Evolutionary conservation across 495 filamentous ascomycete genomes (phyloP), one percentile per base, ranked within the genome.

Genomic region (Articulospora tetracladia): DNA sequence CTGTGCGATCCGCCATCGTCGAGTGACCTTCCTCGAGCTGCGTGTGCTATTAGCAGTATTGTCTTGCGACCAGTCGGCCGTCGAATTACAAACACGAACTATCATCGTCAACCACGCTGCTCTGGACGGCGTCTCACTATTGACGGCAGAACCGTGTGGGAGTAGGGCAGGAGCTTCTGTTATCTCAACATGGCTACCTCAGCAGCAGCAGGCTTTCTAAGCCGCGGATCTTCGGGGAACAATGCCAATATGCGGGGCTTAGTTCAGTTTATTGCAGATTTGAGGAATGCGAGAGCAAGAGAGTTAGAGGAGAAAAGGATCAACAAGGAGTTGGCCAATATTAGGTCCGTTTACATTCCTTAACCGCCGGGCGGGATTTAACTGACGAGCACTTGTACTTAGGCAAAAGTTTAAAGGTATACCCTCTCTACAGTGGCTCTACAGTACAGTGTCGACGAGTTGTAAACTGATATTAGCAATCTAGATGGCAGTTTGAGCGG

Each of bases 291-390:
- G 27, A 79, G 95, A 69, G 95, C 95, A 22, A 83, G 95, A 41
- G 95, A 99, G 70, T 75, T 99, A 60, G 95, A 99, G 72, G 95
- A 99, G 77, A 99, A 99, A 77, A 81, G 95, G 65, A 97, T 99
- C 72, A 99, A 99, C 72, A 99, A 99, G 75, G 95, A 99, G 77
- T 78, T 98, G 69, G 95, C 95, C 69, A 99, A 99, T 68, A 98
- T 99, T 73, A 85, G 94, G 79, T 86, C 50, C 10, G 79, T 74
- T 7, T 8, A 30, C 50, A 30, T 27, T 12, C 39, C 39, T 19
- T 12, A 3, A 44, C 39, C 17, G n/a, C 11, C 39, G 8, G 3
- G 13, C 13, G 8, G 39, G n/a, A n/a, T 44, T 44, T 44, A n/a
- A 44, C 39, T 44, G 39, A 44, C 39, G 17, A 7, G 39, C 15